phyloP scores from a whole-genome alignment of 192 early-diverging fungal genomes.

The Mortierella hygrophila region DNA sequence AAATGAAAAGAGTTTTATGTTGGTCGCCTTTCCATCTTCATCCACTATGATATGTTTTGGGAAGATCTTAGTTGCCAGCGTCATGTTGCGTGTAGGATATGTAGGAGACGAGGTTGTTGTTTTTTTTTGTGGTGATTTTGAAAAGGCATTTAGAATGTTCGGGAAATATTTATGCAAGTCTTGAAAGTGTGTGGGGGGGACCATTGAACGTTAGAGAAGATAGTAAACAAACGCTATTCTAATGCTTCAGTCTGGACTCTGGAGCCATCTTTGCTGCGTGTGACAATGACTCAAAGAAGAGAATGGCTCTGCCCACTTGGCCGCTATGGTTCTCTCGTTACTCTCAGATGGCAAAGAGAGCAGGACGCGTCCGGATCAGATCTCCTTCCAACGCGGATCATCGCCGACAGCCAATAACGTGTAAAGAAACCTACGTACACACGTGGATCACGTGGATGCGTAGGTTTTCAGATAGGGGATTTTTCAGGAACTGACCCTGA shows the following conservation, averaged over 20 bases:
- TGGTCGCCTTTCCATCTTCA: slow-evolving; percentile 48
- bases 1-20: slow-evolving; percentile 50
- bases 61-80: slow-evolving; percentile 27
- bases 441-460: neutral
- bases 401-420: slow-evolving; percentile 10
- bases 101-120: neutral
- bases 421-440: slow-evolving; percentile 2
- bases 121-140: neutral
- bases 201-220: neutral
- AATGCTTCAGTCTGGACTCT: neutral
- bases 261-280: neutral
- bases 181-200: neutral
- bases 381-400: neutral
- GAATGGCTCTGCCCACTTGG: neutral
- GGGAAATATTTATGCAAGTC: slow-evolving; percentile 13
- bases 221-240: neutral
- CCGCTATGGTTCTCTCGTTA: neutral
- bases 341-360: neutral
- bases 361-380: neutral
- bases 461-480: neutral
- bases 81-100: slow-evolving; percentile 15
- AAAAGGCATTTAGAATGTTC: neutral
- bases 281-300: neutral
- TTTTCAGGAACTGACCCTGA: neutral
- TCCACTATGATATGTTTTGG: slow-evolving; percentile 44